A percentile compares a stretch with the other conserved stretches of the same genome.
These are phyloP conservation scores for Malassezia furfur DNA, from an alignment of 1,284 basidiomycete genomes.

Conservation along the genomic window DNA sequence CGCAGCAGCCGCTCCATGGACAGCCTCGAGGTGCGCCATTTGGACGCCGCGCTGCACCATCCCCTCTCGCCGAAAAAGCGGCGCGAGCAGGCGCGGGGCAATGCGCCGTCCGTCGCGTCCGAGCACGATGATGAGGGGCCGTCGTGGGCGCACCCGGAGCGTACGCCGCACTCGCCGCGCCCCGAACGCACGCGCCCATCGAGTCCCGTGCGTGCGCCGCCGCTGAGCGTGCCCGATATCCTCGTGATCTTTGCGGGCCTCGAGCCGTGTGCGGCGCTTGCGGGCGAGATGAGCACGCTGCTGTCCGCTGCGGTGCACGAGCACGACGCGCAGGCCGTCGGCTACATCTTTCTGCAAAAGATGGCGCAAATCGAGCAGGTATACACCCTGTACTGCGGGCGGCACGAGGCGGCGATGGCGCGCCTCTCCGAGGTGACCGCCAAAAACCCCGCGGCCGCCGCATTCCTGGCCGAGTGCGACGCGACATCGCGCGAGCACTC, in stretches of 20 bases:
- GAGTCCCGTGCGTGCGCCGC: constrained; percentile 9
- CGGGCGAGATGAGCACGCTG: constrained; percentile 56
- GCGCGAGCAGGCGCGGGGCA: neutral
- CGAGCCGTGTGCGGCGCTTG: constrained; percentile 62
- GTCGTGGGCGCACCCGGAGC: neutral
- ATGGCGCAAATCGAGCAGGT: constrained; percentile 66
- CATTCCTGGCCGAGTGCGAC: constrained; percentile 48
- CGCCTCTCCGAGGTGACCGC: constrained; percentile 49
- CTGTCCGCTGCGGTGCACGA: constrained; percentile 46
- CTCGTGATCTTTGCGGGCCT: constrained; percentile 72
- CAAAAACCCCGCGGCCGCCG: constrained; percentile 27
- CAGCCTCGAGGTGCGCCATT: neutral
- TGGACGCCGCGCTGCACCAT: neutral
- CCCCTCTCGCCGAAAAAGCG: constrained; percentile 4
- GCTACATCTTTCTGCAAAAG: constrained; percentile 65
- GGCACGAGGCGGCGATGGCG: constrained; percentile 65
- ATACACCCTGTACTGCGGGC: constrained; percentile 77
- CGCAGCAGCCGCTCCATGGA: constrained; percentile 3
- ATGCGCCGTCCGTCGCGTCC: neutral
- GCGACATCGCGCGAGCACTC: constrained; percentile 34
- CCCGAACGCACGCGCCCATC: neutral
- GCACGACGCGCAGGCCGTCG: constrained; percentile 58
- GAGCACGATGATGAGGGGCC: neutral
- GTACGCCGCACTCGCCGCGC: neutral
- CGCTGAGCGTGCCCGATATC: constrained; percentile 62